Conservation (phyloP, 129 eudicot genomes). For the Dittrichia graveolens region DNA sequence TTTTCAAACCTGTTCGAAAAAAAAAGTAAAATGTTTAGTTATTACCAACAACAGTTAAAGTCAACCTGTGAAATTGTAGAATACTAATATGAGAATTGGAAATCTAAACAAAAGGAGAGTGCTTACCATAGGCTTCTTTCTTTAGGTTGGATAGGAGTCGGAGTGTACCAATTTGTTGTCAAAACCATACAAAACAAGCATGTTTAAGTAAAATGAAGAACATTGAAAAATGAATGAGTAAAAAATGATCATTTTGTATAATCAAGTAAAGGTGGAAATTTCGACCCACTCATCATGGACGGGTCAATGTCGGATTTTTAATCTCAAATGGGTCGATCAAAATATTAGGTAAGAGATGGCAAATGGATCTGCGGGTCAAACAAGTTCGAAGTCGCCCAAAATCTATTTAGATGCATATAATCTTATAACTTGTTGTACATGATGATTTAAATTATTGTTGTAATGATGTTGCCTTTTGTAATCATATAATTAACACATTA, state of each 20-base stretch:
- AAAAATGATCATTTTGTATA: constrained; percentile 2
- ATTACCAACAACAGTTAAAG: too few species aligned
- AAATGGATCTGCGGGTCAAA: background rate
- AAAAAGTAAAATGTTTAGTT: background rate
- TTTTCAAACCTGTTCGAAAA: constrained; percentile 67
- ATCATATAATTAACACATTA: background rate
- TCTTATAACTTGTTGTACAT: background rate
- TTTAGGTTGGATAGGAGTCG: constrained; percentile 46
- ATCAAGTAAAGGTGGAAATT: background rate
- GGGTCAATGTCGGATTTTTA: background rate
- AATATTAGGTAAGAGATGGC: background rate
- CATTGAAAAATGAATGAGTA: background rate
- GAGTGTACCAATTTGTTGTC: constrained; percentile 39
- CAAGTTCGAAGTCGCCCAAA: background rate
- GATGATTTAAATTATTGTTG: background rate
- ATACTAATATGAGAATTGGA: constrained; percentile 2
- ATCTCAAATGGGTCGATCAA: background rate
- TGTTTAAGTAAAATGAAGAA: constrained; percentile 16
- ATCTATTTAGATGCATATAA: background rate
- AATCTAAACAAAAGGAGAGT: constrained; percentile 11
- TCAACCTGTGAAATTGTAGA: background rate
- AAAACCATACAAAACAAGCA: constrained; percentile 32
- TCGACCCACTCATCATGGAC: background rate
- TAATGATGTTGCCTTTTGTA: background rate
- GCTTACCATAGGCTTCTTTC: constrained; percentile 94